Percentiles rank a stretch among this genome's conserved stretches.
Evolutionary conservation across 2,329 filamentous ascomycete species (phyloP).

Genomic region (Orbilia ellipsospora): DNA sequence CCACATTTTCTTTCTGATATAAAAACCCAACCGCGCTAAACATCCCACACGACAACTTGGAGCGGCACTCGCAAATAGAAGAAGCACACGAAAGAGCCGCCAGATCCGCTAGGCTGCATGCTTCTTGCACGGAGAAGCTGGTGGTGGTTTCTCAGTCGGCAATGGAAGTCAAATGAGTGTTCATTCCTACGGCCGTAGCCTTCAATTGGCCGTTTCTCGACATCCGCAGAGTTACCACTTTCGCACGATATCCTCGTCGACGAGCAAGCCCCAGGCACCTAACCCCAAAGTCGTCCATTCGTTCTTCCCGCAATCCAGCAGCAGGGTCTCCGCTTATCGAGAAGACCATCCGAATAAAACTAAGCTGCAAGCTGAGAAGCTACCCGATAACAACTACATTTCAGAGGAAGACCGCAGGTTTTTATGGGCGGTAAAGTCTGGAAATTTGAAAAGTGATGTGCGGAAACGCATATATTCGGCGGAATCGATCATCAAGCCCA

Average conservation of each 20-base stretch:
- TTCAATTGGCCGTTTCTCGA: conserved; percentile 54
- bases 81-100: background rate
- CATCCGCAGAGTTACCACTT: conserved; percentile 20
- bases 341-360: conserved; percentile 9
- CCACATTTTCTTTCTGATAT: conserved; percentile 32
- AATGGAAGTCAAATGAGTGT: conserved; percentile 56
- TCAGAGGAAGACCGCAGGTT: conserved; percentile 34
- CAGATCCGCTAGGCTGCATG: conserved; percentile 24
- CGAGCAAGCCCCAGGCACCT: conserved; percentile 8
- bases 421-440: conserved; percentile 21
- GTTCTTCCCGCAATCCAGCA: background rate
- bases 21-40: conserved; percentile 20
- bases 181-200: conserved; percentile 54
- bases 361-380: background rate
- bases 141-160: conserved; percentile 41
- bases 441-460: conserved; percentile 22
- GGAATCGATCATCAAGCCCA: conserved; percentile 39
- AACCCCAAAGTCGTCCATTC: background rate
- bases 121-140: conserved; percentile 41
- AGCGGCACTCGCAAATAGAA: background rate
- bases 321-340: background rate
- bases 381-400: conserved; percentile 11
- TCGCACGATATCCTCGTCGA: conserved; percentile 13
- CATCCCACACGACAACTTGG: conserved; percentile 18
- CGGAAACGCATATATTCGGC: conserved; percentile 31